phyloP scores from a whole-genome alignment of 192 early-diverging fungal species.

The Umbelopsis isabellina region DNA sequence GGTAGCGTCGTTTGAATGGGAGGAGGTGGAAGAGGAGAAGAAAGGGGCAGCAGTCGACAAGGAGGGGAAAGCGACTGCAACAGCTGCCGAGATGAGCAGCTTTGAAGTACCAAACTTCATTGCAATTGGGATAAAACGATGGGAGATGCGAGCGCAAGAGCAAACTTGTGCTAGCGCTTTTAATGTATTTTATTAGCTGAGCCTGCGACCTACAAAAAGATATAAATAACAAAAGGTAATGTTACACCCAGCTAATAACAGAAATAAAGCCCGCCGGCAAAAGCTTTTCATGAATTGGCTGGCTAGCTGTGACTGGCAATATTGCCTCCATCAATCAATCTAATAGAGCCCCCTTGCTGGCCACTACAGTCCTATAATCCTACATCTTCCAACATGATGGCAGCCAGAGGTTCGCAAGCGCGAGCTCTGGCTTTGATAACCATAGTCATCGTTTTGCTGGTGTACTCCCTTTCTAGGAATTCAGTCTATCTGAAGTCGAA shows the following conservation, averaged over 20 bases:
- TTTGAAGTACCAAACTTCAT: constrained; percentile 22
- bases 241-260: constrained; percentile 4
- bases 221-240: constrained; percentile 14
- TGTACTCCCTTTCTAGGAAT: not conserved
- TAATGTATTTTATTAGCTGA: not conserved
- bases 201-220: not conserved
- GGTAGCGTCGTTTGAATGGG: constrained; percentile 10
- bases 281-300: not conserved
- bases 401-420: constrained; percentile 17
- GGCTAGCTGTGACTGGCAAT: too few species aligned
- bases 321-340: too few species aligned
- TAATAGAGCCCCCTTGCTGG: too few species aligned
- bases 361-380: too few species aligned
- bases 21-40: not conserved
- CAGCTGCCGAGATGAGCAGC: constrained; percentile 21
- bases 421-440: constrained; percentile 19
- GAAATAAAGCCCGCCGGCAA: not conserved
- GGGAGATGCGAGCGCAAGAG: not conserved
- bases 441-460: not conserved
- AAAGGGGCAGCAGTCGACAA: constrained; percentile 13
- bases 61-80: constrained; percentile 18
- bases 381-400: not conserved
- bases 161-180: not conserved
- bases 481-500: not conserved
- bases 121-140: not conserved